Percentiles rank a stretch among this genome's conserved stretches.
phyloP scores from a whole-genome alignment of 495 filamentous ascomycete species.

The Bombardia bombarda region DNA sequence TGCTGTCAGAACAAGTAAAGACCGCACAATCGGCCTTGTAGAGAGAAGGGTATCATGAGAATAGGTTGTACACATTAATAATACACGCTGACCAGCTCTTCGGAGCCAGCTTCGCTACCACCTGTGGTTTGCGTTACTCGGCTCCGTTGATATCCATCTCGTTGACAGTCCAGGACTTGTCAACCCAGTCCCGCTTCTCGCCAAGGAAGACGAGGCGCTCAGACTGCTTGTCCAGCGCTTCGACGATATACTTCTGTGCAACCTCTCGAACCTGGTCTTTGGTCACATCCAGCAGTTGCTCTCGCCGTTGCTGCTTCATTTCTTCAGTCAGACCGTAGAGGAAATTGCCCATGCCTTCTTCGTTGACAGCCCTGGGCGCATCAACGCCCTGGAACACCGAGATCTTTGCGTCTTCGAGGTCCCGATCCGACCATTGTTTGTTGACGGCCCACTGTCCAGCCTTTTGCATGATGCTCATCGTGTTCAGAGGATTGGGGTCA shows the following conservation, averaged over 20 bases:
- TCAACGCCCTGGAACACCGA: conserved; percentile 95
- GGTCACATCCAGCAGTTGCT: conserved; percentile 81
- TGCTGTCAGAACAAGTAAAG: neutral
- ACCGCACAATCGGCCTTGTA: neutral
- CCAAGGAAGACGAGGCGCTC: conserved; percentile 67
- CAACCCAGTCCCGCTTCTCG: conserved; percentile 73
- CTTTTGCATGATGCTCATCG: conserved; percentile 73
- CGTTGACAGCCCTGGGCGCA: conserved; percentile 77
- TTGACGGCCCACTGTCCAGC: conserved; percentile 80
- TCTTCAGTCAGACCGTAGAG: conserved; percentile 76
- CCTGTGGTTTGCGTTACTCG: conserved; percentile 11
- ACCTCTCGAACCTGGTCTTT: conserved; percentile 70
- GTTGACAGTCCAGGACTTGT: conserved; percentile 41
- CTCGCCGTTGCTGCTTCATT: conserved; percentile 81
- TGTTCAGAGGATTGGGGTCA: conserved; percentile 91
- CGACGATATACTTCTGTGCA: conserved; percentile 74
- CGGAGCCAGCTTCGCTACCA: neutral
- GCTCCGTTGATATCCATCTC: conserved; percentile 43
- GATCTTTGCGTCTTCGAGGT: conserved; percentile 93
- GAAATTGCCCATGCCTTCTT: conserved; percentile 81
- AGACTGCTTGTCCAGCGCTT: conserved; percentile 47
- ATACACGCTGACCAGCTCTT: conserved; percentile 9
- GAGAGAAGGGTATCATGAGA: conserved; percentile 38
- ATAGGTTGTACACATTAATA: conserved; percentile 7
- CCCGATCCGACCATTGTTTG: conserved; percentile 73